A percentile compares a stretch with the other conserved stretches of the same genome.
Evolutionary conservation across 1,284 basidiomycete genomes (phyloP).

Genomic region (Gymnopus androsaceus): DNA sequence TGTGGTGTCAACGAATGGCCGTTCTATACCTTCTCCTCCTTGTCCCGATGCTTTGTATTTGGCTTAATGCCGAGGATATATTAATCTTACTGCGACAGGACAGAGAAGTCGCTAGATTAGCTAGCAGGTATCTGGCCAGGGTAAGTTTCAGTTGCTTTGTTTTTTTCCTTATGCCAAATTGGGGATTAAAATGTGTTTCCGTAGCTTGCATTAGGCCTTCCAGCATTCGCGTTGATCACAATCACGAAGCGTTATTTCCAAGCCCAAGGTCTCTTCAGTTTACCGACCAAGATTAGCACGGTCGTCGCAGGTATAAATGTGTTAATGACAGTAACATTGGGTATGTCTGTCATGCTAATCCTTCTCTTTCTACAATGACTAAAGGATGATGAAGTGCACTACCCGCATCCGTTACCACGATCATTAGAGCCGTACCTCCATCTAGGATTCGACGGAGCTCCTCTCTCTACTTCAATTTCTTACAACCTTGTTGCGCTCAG

Average conservation of each 20-base stretch:
- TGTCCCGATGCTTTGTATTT: conserved; percentile 69
- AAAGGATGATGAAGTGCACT: conserved; percentile 78
- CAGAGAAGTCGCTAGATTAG: conserved; percentile 79
- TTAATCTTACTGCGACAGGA: conserved; percentile 85
- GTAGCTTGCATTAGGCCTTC: conserved; percentile 6
- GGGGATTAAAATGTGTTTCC: too few relatives aligned
- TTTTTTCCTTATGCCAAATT: conserved; percentile 8
- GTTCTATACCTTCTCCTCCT: conserved; percentile 32
- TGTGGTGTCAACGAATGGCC: conserved; percentile 52
- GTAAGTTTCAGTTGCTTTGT: neutral
- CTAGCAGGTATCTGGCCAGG: conserved; percentile 75
- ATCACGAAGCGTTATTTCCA: conserved; percentile 79
- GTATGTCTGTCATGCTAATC: conserved; percentile 38
- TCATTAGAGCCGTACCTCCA: conserved; percentile 37
- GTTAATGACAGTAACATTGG: conserved; percentile 81
- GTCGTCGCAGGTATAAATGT: conserved; percentile 88
- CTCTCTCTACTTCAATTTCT: conserved; percentile 85
- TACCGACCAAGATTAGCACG: conserved; percentile 86
- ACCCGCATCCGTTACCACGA: conserved; percentile 54
- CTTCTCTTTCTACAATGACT: neutral
- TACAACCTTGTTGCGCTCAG: conserved; percentile 82
- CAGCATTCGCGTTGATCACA: conserved; percentile 4
- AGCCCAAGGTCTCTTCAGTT: conserved; percentile 83
- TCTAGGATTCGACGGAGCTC: conserved; percentile 92
- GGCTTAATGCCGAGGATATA: conserved; percentile 82